Evolutionary conservation across 345 rosid species (phyloP).

Genomic region (Limnanthes douglasii): DNA sequence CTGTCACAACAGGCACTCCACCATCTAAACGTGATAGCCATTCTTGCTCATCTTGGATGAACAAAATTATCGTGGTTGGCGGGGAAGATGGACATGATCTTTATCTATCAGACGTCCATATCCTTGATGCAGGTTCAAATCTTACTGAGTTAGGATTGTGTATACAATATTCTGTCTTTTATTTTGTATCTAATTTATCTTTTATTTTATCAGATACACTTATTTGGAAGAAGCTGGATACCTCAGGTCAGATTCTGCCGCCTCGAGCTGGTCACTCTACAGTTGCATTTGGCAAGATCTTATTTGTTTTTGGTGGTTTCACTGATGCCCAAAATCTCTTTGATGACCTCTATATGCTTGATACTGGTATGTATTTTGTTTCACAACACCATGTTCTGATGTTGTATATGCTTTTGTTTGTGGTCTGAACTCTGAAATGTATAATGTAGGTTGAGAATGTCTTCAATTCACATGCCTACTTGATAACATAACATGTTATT

Average conservation of each 20-base stretch:
- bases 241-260: constrained; percentile 64
- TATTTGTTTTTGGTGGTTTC: constrained; percentile 95
- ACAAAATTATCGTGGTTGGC: constrained; percentile 72
- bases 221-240: constrained; percentile 69
- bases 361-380: constrained; percentile 54
- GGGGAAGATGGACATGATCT: constrained; percentile 96
- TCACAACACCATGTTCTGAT: not conserved
- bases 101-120: constrained; percentile 86
- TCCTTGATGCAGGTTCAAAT: constrained; percentile 71
- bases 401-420: constrained; percentile 1
- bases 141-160: constrained; percentile 3
- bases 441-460: no score
- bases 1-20: constrained; percentile 57
- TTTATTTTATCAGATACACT: constrained; percentile 46
- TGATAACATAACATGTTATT: constrained; percentile 1
- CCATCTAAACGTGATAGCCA: constrained; percentile 98
- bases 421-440: no score
- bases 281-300: constrained; percentile 67
- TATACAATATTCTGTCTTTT: constrained; percentile 6
- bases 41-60: constrained; percentile 91
- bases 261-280: constrained; percentile 98
- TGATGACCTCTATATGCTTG: constrained; percentile 74
- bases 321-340: constrained; percentile 87
- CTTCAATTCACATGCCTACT: not conserved
- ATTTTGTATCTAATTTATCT: constrained; percentile 5